Evolutionary conservation across 495 filamentous ascomycete genomes (phyloP).

Genomic region (Hypoxylon lenormandii): DNA sequence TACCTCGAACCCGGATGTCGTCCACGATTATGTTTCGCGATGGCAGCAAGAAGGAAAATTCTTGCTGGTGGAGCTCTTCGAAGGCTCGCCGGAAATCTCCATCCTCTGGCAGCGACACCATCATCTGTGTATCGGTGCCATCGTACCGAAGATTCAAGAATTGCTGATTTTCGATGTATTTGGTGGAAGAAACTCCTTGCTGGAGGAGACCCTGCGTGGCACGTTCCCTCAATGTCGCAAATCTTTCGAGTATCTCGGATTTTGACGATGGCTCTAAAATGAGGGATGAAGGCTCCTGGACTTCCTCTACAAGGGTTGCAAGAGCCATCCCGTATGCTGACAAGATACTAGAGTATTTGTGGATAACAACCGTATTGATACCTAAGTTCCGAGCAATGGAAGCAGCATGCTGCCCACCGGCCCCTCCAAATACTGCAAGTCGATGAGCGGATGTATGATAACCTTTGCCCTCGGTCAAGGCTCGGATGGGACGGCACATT

Average conservation of each 20-base stretch:
- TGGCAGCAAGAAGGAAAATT: constrained; percentile 66
- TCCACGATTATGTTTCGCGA: constrained; percentile 64
- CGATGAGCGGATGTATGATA: constrained; percentile 65
- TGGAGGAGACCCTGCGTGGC: constrained; percentile 26
- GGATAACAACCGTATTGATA: constrained; percentile 66
- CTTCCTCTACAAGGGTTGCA: constrained; percentile 66
- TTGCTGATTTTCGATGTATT: constrained; percentile 61
- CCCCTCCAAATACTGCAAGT: constrained; percentile 67
- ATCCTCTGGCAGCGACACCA: constrained; percentile 61
- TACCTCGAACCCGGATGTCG: constrained; percentile 63
- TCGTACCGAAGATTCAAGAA: constrained; percentile 68
- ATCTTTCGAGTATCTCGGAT: constrained; percentile 24
- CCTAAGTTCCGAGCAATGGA: constrained; percentile 64
- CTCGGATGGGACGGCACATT: constrained; percentile 68
- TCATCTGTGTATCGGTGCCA: constrained; percentile 66
- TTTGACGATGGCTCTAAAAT: constrained; percentile 47
- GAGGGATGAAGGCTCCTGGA: constrained; percentile 61
- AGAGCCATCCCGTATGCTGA: constrained; percentile 67
- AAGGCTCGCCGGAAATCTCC: constrained; percentile 60
- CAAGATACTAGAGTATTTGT: constrained; percentile 65
- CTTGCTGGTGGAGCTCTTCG: constrained; percentile 60
- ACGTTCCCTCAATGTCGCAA: constrained; percentile 44
- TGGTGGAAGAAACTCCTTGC: constrained; percentile 53
- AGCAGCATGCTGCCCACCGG: constrained; percentile 68
- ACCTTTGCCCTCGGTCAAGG: constrained; percentile 65